These are phyloP conservation scores for Pestalotiopsis sp. DNA, from an alignment of 2,329 filamentous ascomycete genomes.

Conservation along the genomic window DNA sequence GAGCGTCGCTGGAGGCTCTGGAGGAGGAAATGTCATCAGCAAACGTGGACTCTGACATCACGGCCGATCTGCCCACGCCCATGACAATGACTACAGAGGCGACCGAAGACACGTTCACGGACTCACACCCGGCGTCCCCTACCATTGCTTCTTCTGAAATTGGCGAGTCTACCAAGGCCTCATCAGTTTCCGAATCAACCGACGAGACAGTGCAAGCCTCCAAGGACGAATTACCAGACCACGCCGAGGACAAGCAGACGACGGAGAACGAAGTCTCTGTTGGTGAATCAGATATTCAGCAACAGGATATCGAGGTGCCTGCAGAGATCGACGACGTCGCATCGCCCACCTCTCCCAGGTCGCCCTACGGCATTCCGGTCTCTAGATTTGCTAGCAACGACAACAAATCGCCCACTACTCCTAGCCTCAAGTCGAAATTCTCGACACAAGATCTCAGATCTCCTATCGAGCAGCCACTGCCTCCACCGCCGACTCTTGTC, in stretches of 20 bases:
- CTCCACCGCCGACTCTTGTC: slow-evolving; percentile 10
- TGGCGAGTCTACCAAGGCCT: slow-evolving; percentile 64
- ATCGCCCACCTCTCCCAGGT: slow-evolving; percentile 18
- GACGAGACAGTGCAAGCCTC: slow-evolving; percentile 56
- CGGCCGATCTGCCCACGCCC: slow-evolving; percentile 48
- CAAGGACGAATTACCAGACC: slow-evolving; percentile 25
- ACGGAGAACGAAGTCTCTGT: neutral
- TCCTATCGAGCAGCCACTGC: slow-evolving; percentile 23
- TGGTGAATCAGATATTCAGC: neutral
- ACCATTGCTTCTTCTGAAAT: slow-evolving; percentile 52
- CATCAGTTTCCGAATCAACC: slow-evolving; percentile 65
- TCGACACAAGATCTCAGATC: slow-evolving; percentile 40
- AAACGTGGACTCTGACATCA: slow-evolving; percentile 59
- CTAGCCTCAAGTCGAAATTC: slow-evolving; percentile 45
- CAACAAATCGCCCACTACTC: slow-evolving; percentile 24
- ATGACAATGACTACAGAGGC: slow-evolving; percentile 41
- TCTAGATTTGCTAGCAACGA: slow-evolving; percentile 31
- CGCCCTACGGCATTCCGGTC: slow-evolving; percentile 25
- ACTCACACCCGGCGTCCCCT: slow-evolving; percentile 62
- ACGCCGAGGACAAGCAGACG: neutral
- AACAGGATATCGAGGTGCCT: slow-evolving; percentile 19
- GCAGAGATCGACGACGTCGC: slow-evolving; percentile 5
- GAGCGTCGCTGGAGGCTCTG: neutral
- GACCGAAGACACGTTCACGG: slow-evolving; percentile 48
- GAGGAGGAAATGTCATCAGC: slow-evolving; percentile 37